Evolutionary conservation across 2,329 filamentous ascomycete genomes (phyloP), one percentile per base, ranked within the genome.

Genomic region (Hymenoscyphus fructigenus): DNA sequence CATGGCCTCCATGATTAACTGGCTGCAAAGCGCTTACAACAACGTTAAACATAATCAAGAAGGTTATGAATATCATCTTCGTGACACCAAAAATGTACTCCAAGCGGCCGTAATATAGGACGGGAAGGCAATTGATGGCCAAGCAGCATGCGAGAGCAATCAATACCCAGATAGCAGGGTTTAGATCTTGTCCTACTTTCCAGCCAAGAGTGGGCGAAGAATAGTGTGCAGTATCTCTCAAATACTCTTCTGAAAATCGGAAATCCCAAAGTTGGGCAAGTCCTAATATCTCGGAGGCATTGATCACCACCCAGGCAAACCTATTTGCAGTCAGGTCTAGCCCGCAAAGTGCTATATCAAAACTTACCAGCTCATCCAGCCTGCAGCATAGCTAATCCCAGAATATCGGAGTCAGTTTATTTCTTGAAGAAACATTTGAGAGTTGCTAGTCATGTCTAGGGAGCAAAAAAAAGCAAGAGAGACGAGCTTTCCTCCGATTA

Each of bases 21-120:
- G 66, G 69, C 58, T 75, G 69, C 32, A 74, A 71, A 6, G 73
- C 75, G 20, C 74, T 75, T 3, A 79, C 67, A 17, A 79, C 73
- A n/a, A 80, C 72, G 66, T 80, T 81, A 62, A 86, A 74, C 62
- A 82, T 80, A 73, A 87, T 82, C 57, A 88, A 79, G 17, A 83
- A 84, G 15, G 84, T 73, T 68, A 88, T 85, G 67, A 83, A 83
- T 65, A 86, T 78, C 47, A 88, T 79, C 77, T 88, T 88, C 76
- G 88, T 80, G 62, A 81, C 83, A 57, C 85, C 83, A 69, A 88
- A 87, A 79, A 83, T 84, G 72, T 88, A 88, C 72, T 88, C 85
- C 57, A 85, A 81, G 74, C 88, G 85, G 55, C 85, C 85, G 71
- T 86, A 88, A 34, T 63, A 66, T 20, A 67, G 67, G 10, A 79